Evolutionary conservation across 1,284 basidiomycete species (phyloP), one percentile per base, ranked within the genome.

Genomic region (Hymenochaete sp.): DNA sequence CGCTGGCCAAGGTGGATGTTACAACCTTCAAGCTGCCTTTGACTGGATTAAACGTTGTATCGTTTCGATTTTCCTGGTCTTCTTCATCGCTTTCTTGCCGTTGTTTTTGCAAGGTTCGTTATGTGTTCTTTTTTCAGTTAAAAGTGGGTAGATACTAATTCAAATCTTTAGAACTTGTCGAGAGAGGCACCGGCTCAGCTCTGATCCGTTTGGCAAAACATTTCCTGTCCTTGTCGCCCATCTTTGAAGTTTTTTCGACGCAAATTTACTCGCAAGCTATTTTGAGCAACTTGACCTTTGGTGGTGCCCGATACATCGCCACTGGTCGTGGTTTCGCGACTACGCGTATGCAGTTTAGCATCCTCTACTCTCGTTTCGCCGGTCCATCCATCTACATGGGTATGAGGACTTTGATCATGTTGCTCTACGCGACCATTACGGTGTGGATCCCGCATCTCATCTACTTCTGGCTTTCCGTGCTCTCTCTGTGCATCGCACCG

Each of bases 381-480:
- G 93, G 93, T n/a, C 93, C 93, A 10, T 93, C 88, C 57, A 95
- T 97, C 63, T 97, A 97, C 69, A 81, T 96, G 73, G 93, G 93
- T 56, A 88, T 96, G 80, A 77, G 93, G 53, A 95, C 92, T 52
- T 71, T 96, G 11, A 71, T 95, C 33, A 64, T 97, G 49, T 71
- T 97, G 53, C 77, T 95, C 49, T 97, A 93, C 62, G 79, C 83
- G 52, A 91, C 92, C 40, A 73, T 97, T 68, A 70, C 88, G 13
- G 75, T 97, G 55, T 97, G 88, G 85, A 88, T 92, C 52, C 88
- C 89, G 3, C 86, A 91, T 66, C 71, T 97, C 56, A 87, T 95
- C 68, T 97, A 97, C 75, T 97, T 97, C 80, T 97, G 93, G 93
- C 73, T 87, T 60, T 92, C 89, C 13, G 86, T 93, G 49, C 65